Evolutionary conservation across 495 filamentous ascomycete genomes (phyloP).

Genomic region (Rusavskia elegans): DNA sequence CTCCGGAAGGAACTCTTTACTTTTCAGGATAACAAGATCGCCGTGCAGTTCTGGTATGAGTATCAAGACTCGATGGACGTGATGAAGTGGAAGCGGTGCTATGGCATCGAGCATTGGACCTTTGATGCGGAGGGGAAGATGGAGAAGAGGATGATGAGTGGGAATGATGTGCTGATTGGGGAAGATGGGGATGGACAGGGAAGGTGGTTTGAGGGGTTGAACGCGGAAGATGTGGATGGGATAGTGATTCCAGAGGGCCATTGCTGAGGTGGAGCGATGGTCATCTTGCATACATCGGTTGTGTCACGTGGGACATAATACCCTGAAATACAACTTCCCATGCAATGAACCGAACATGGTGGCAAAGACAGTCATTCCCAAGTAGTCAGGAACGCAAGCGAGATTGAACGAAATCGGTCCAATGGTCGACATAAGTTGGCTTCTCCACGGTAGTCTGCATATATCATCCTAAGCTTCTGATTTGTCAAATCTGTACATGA

Average conservation of each 20-base stretch:
- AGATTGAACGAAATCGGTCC: no score
- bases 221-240: not conserved
- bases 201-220: not conserved
- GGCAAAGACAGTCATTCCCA: no score
- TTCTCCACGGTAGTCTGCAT: no score
- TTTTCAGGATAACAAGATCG: slow-evolving; percentile 53
- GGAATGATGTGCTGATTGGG: slow-evolving; percentile 63
- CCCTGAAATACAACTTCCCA: no score
- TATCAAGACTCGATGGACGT: slow-evolving; percentile 50
- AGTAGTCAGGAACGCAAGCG: no score
- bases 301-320: no score
- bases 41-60: slow-evolving; percentile 90
- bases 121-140: slow-evolving; percentile 67
- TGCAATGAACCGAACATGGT: no score
- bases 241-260: not conserved
- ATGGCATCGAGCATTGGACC: slow-evolving; percentile 88
- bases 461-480: no score
- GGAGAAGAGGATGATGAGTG: slow-evolving; percentile 84
- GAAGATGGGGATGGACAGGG: slow-evolving; percentile 8
- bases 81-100: slow-evolving; percentile 75
- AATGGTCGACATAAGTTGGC: no score
- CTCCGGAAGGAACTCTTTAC: slow-evolving; percentile 83
- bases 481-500: no score
- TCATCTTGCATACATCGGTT: no score
- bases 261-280: not conserved